Evolutionary conservation across 108 stramenopile genomes (phyloP), one percentile per base, ranked within the genome.

Genomic region (Nitzschia sp.): DNA sequence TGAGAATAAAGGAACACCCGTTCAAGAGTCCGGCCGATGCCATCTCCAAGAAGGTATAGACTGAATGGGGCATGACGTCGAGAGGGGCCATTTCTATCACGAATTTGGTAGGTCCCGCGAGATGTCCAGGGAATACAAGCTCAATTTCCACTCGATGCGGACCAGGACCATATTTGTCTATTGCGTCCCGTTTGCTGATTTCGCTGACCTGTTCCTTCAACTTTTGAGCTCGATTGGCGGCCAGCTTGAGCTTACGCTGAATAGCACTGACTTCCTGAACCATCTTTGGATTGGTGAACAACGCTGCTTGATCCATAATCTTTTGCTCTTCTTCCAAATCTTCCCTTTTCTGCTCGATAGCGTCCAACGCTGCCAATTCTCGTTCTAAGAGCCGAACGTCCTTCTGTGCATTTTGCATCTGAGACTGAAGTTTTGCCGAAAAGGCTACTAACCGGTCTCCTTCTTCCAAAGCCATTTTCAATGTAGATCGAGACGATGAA

Each of bases 41-140:
- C 82, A 83, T 83, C 57, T 78, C 65, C 51, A 95, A 58, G 70
- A 95, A 95, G 28, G 77, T 78, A 53, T 76, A 78, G 28, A 92
- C 86, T 0, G 89, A 72, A 65, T 90, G 87, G 4, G 94, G 94
- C 89, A 95, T 90, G 15, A 80, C 46, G 51, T 85, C 76, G n/a
- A 83, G 61, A 2, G 86, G 79, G 11, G 90, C 90, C 72, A 86
- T 54, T 72, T 91, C 90, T 27, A 91, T 70, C 29, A 85, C 72
- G 42, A 91, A 82, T 38, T 72, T 73, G 46, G 61, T 63, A 11
- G 82, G 77, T 70, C 30, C 42, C 18, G 47, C 48, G 18, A 46
- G 33, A 34, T 62, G 31, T 25, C 61, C 61, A 1, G 76, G 76
- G 66, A 88, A 83, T 55, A 84, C 82, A 0, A 95, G 66, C 66